Evolutionary conservation across 805 yeast genomes (phyloP).

Genomic region (Saturnispora quitensis): DNA sequence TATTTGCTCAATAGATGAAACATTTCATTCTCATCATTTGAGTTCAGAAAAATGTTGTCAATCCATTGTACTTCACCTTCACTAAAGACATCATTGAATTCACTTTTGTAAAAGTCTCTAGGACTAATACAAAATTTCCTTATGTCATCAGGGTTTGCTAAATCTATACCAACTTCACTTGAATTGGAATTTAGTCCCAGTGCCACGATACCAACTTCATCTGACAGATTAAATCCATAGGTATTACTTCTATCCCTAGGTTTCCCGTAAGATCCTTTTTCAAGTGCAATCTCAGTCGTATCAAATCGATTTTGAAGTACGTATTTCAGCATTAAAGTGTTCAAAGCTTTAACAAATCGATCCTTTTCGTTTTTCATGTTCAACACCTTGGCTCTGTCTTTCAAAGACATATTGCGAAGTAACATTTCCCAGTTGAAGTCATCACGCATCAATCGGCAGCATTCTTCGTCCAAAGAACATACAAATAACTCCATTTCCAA

Average conservation of each 20-base stretch:
- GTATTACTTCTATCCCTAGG: constrained; percentile 33
- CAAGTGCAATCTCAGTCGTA: constrained; percentile 20
- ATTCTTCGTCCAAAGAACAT: not conserved
- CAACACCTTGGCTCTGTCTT: constrained; percentile 33
- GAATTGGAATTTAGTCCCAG: constrained; percentile 32
- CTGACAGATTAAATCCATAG: constrained; percentile 48
- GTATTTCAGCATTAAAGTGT: constrained; percentile 36
- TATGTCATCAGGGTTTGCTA: constrained; percentile 32
- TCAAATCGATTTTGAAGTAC: constrained; percentile 27
- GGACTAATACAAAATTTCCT: constrained; percentile 15
- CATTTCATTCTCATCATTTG: constrained; percentile 8
- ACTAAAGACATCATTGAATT: constrained; percentile 25
- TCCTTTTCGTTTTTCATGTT: constrained; percentile 30
- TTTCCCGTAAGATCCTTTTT: constrained; percentile 42
- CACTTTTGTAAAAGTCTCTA: constrained; percentile 17
- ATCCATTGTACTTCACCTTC: constrained; percentile 24
- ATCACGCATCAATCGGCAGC: constrained; percentile 7
- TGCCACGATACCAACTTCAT: constrained; percentile 43
- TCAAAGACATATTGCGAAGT: constrained; percentile 18
- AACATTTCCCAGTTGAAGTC: constrained; percentile 14
- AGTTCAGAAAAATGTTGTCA: constrained; percentile 4
- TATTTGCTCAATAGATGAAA: constrained; percentile 35
- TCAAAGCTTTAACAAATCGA: constrained; percentile 33
- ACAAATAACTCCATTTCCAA: constrained; percentile 2
- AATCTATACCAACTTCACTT: constrained; percentile 37